Evolutionary conservation across 441 rosid genomes (phyloP).

Genomic region (Aquilaria agallochum): DNA sequence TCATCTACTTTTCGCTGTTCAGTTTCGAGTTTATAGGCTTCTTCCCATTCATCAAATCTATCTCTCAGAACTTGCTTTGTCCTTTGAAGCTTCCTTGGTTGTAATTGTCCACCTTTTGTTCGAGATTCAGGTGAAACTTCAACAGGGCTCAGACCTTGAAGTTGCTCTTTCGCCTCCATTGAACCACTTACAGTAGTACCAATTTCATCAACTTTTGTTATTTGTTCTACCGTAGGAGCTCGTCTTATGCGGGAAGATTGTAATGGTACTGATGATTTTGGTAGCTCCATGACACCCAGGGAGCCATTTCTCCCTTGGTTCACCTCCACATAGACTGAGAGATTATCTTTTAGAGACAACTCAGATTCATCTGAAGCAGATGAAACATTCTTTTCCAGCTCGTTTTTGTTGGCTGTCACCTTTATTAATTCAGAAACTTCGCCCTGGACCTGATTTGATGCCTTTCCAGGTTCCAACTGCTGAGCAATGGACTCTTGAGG

Average conservation of each 20-base stretch:
- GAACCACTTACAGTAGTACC: conserved; percentile 33
- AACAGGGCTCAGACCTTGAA: conserved; percentile 28
- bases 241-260: conserved; percentile 35
- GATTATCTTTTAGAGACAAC: conserved; percentile 31
- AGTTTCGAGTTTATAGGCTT: conserved; percentile 65
- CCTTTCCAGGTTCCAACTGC: conserved; percentile 28
- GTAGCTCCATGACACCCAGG: conserved; percentile 30
- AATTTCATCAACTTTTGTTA: conserved; percentile 31
- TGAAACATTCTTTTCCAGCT: conserved; percentile 29
- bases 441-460: conserved; percentile 30
- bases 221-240: conserved; percentile 36
- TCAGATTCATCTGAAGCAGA: conserved; percentile 40
- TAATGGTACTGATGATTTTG: conserved; percentile 29
- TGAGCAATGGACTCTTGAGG: conserved; percentile 37
- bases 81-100: conserved; percentile 68
- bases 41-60: conserved; percentile 98
- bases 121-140: conserved; percentile 32
- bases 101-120: conserved; percentile 38
- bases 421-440: conserved; percentile 27
- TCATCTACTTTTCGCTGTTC: conserved; percentile 78
- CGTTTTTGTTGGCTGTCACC: conserved; percentile 26
- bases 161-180: conserved; percentile 32
- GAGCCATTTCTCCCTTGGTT: conserved; percentile 31
- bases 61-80: conserved; percentile 66
- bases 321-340: conserved; percentile 41